These are phyloP conservation scores for Venturia nashicola DNA, from an alignment of 2,329 filamentous ascomycete species.

Conservation along the genomic window DNA sequence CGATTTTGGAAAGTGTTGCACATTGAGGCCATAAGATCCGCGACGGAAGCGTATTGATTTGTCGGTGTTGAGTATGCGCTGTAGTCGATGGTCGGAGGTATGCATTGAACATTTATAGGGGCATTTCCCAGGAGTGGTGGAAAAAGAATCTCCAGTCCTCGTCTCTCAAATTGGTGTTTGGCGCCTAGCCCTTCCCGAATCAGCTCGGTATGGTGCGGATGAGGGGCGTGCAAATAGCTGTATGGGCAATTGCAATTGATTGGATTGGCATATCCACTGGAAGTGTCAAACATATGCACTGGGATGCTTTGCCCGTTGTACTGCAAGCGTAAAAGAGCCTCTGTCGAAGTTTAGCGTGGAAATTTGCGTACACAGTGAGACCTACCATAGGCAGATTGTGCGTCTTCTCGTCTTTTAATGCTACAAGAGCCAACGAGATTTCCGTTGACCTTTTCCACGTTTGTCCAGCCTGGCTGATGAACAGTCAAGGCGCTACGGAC, in stretches of 20 bases:
- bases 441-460: not conserved
- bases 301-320: not conserved
- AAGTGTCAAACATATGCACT: constrained; percentile 15
- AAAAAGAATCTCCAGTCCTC: not conserved
- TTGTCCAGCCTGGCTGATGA: constrained; percentile 6
- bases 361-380: constrained; percentile 8
- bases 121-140: not conserved
- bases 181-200: constrained; percentile 13
- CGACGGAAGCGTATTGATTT: not conserved
- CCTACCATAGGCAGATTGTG: constrained; percentile 1
- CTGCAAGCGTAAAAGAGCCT: constrained; percentile 3
- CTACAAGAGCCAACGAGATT: not conserved
- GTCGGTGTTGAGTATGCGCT: not conserved
- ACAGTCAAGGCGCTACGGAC: not conserved
- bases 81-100: not conserved
- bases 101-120: not conserved
- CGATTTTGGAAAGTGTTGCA: not conserved
- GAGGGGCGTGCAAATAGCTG: constrained; percentile 18
- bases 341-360: constrained; percentile 18
- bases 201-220: constrained; percentile 20
- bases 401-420: constrained; percentile 1
- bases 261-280: constrained; percentile 16
- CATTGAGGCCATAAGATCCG: not conserved
- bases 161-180: constrained; percentile 5
- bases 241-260: constrained; percentile 23